These are phyloP conservation scores for Phytophthora tubulina DNA, from an alignment of 352 stramenopile species.

Conservation along the genomic window DNA sequence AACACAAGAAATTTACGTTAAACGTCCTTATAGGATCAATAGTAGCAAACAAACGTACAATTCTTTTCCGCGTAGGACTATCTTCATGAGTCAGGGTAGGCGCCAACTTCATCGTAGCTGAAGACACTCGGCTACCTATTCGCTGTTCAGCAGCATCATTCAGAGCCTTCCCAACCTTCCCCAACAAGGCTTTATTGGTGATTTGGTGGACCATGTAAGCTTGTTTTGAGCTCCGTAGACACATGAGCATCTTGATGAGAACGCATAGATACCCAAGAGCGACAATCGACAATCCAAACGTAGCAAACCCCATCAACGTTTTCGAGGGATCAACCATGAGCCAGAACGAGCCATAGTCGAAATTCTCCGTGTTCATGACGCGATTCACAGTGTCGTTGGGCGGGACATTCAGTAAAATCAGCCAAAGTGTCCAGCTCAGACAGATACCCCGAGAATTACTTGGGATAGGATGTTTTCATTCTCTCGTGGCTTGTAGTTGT, in stretches of 20 bases:
- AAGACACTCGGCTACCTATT: neutral
- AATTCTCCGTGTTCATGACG: slow-evolving; percentile 40
- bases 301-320: slow-evolving; percentile 17
- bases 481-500: no score
- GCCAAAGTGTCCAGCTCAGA: slow-evolving; percentile 35
- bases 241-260: slow-evolving; percentile 17
- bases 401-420: slow-evolving; percentile 34
- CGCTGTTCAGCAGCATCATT: neutral
- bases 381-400: slow-evolving; percentile 42
- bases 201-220: neutral
- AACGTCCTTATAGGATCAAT: no score
- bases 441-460: slow-evolving; percentile 8
- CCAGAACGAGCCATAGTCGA: slow-evolving; percentile 47
- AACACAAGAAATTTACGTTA: neutral
- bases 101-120: neutral
- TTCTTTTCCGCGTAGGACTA: slow-evolving; percentile 9
- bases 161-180: neutral
- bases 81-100: neutral
- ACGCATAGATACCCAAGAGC: slow-evolving; percentile 30
- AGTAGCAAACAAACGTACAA: slow-evolving; percentile 15
- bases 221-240: slow-evolving; percentile 1
- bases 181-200: no score
- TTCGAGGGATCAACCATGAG: slow-evolving; percentile 27
- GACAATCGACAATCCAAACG: slow-evolving; percentile 18
- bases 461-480: no score